Evolutionary conservation across 495 filamentous ascomycete genomes (phyloP).

Genomic region (Tricharina praecox): DNA sequence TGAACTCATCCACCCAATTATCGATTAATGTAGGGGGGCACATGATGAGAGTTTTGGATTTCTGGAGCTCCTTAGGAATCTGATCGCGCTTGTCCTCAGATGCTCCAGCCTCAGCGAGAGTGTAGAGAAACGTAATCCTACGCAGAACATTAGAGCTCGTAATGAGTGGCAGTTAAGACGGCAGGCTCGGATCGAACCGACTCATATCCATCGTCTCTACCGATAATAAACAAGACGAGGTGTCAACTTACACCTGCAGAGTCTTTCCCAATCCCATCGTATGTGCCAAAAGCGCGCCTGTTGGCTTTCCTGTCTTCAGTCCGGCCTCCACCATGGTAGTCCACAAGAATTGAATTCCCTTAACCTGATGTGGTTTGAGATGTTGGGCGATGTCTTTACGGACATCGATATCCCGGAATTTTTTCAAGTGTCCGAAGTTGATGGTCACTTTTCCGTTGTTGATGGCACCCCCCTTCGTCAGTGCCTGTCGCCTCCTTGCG

Average conservation of each 20-base stretch:
- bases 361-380: constrained; percentile 41
- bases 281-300: constrained; percentile 76
- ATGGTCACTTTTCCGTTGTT: constrained; percentile 6
- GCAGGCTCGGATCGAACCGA: too few species aligned
- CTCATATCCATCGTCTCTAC: too few species aligned
- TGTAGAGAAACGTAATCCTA: constrained; percentile 57
- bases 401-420: constrained; percentile 32
- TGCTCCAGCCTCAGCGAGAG: constrained; percentile 46
- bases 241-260: constrained; percentile 64
- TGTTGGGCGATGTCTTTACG: constrained; percentile 31
- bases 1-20: constrained; percentile 70
- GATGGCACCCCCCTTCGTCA: neutral
- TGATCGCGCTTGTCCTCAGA: constrained; percentile 43
- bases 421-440: constrained; percentile 19
- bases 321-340: constrained; percentile 48
- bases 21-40: constrained; percentile 59
- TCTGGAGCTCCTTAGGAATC: constrained; percentile 45
- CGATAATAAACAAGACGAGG: too few species aligned
- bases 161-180: too few species aligned
- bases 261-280: constrained; percentile 93
- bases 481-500: too few species aligned
- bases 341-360: constrained; percentile 81
- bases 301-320: constrained; percentile 36
- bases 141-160: too few species aligned
- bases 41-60: constrained; percentile 51